Evolutionary conservation across 805 yeast genomes (phyloP), one percentile per base, ranked within the genome.

Genomic region (Wickerhamomyces bisporus): DNA sequence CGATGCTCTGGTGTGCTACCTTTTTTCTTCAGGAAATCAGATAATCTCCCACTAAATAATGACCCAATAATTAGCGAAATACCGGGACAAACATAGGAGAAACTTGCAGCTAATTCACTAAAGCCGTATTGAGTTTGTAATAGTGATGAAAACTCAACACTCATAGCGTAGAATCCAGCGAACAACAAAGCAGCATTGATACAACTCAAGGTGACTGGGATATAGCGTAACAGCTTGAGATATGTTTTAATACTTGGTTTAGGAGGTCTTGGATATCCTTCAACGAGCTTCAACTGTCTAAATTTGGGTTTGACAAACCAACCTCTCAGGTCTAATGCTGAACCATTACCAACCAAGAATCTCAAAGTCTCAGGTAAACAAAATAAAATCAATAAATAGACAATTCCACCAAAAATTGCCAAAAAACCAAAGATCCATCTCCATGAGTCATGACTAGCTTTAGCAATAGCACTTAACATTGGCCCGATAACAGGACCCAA

Each of bases 401-500:
- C 75, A 17, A 70, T 53, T 1, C 79, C 85, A 2, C 86, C 74
- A 41, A 82, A 58, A 16, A 86, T 81, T 11, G 81, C 81, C 47
- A 86, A 64, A 37, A 85, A 76, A 73, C 95, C 80, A 57, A 84
- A 84, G 8, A 88, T 57, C 87, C 94, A 43, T 86, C 87, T 38
- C 94, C 91, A 64, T 79, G 68, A 81, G 82, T 84, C 29, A 13
- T 77, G 85, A 71, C 86, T 82, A 6, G 64, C 68, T 43, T 72
- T 65, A 3, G 86, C 71, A 20, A 89, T 79, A 1, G 81, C 77
- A 44, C 96, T 96, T 27, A 81, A 55, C 13, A 88, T 81, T 2
- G 97, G 97, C 2, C 95, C 87, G 3, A 87, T 47, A 31, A 88
- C 72, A 2, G 96, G 97, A 0, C 95, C 96, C 48, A 82, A 68